Base-by-base conservation (phyloP, 164 flowering plant species). In the Vitis riparia region DNA sequence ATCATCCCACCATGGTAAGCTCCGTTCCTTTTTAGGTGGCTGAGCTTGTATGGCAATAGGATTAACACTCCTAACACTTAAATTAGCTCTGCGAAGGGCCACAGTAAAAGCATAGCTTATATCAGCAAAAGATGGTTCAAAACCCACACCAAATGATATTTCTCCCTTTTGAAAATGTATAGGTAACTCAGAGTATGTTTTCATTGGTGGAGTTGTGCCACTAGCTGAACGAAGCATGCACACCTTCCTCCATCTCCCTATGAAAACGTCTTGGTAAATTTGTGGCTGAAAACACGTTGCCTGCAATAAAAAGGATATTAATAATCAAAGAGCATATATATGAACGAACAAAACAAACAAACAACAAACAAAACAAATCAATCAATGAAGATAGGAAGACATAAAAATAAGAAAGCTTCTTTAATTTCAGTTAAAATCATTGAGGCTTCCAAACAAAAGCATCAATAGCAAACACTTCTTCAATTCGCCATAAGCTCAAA, bases 1-100 rank as follows among this genome's bases (percentile, higher is more conserved):
- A 51, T 96, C 99, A 82, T 96, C 99, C 99, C 99, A 96, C 99
- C 99, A 96, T 52, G 99, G 99, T 66, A 96, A 87, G 84, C 94
- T 93, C 59, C 81, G 78, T 68, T 96, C 99, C 76, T 90, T 96
- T 80, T 92, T 96, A 8, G 97, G 94, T 2, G 91, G 97, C 60
- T 70, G 88, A 77, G 68, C 37, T 53, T 29, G 74, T 16, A 44
- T n/a, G 59, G 27, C 8, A 47, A 55, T 62, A 11, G 80, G 66
- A 77, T 66, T 75, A 66, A 83, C 79, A 74, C 70, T 78, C 78
- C 88, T 86, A 68, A 83, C 75, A 79, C 97, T 85, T 55, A 96
- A 74, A 82, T 93, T 90, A 72, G 98, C 98, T 81, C 97, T 86
- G 50, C 97, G 98, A 69, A 96, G 97, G 73, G 99, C 99, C 71